These are phyloP conservation scores for Acanthamoeba rhysodes DNA, from an alignment of 208 protist species.

Conservation along the genomic window DNA sequence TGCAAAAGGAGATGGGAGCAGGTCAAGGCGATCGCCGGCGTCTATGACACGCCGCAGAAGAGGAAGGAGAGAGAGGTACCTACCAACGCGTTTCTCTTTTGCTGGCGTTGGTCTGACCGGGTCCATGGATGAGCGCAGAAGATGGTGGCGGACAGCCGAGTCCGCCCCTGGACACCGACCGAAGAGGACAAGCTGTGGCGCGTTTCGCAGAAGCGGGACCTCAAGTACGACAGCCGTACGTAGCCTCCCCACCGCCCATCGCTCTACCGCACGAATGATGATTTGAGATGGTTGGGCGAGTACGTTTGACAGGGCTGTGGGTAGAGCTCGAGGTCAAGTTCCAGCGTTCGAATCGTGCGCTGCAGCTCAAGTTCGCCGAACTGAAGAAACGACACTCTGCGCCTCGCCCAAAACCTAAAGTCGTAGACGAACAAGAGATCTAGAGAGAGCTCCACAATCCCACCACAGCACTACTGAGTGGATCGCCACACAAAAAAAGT, in stretches of 20 bases:
- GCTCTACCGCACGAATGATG: no score
- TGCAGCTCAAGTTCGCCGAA: conserved; percentile 16
- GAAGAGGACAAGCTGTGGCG: not conserved
- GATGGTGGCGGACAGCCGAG: not conserved
- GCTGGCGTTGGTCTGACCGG: not conserved
- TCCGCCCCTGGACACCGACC: not conserved
- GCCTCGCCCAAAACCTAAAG: not conserved
- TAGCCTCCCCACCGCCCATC: not conserved
- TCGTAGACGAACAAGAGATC: no score
- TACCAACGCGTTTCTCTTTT: not conserved
- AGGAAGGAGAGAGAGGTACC: conserved; percentile 9
- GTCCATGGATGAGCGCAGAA: not conserved
- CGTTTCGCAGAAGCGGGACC: not conserved
- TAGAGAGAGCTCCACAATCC: no score
- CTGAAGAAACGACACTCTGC: not conserved
- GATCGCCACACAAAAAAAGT: no score
- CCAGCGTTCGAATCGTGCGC: not conserved
- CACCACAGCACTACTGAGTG: no score
- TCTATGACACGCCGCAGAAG: not conserved
- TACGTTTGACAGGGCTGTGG: not conserved
- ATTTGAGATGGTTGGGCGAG: no score
- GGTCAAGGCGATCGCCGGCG: not conserved
- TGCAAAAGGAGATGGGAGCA: conserved; percentile 1
- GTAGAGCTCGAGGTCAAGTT: not conserved
- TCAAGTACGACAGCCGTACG: conserved; percentile 14